These are phyloP conservation scores for Saturnispora dispora DNA, from an alignment of 805 yeast genomes.

Conservation along the genomic window DNA sequence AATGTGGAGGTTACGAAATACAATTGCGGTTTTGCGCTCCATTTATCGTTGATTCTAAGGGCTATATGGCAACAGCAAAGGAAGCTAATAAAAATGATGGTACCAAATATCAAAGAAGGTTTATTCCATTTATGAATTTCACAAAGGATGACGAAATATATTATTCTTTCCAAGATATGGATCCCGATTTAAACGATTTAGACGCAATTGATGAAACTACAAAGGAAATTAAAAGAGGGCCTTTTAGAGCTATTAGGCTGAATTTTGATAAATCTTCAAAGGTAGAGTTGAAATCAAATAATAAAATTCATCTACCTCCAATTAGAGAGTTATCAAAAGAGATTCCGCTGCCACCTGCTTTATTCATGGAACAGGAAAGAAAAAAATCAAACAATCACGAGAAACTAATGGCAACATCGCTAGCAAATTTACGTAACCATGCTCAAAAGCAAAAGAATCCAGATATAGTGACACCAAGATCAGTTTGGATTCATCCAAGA, in stretches of 20 bases:
- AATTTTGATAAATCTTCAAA: too few relatives aligned
- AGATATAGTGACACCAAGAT: conserved; percentile 18
- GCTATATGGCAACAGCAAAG: conserved; percentile 12
- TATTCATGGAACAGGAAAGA: neutral
- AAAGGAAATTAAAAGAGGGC: conserved; percentile 25
- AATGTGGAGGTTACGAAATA: conserved; percentile 43
- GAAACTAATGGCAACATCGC: neutral
- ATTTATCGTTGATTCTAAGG: conserved; percentile 25
- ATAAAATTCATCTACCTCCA: neutral
- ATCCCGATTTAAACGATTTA: conserved; percentile 27
- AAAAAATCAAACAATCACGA: neutral
- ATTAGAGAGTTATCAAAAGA: neutral
- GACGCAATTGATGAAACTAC: conserved; percentile 12
- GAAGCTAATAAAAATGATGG: conserved; percentile 6
- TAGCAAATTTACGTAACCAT: neutral
- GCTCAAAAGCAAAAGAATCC: neutral
- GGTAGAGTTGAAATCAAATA: neutral
- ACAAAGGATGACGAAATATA: conserved; percentile 27
- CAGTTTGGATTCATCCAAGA: conserved; percentile 29
- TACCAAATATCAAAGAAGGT: conserved; percentile 29
- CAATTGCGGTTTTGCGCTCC: conserved; percentile 40
- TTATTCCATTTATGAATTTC: conserved; percentile 35
- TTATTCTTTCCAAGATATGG: conserved; percentile 32
- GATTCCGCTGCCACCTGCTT: neutral
- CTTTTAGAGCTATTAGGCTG: conserved; percentile 18